Evolutionary conservation across 2,329 filamentous ascomycete genomes (phyloP), one percentile per base, ranked within the genome.

Genomic region (Penicillium sp.): DNA sequence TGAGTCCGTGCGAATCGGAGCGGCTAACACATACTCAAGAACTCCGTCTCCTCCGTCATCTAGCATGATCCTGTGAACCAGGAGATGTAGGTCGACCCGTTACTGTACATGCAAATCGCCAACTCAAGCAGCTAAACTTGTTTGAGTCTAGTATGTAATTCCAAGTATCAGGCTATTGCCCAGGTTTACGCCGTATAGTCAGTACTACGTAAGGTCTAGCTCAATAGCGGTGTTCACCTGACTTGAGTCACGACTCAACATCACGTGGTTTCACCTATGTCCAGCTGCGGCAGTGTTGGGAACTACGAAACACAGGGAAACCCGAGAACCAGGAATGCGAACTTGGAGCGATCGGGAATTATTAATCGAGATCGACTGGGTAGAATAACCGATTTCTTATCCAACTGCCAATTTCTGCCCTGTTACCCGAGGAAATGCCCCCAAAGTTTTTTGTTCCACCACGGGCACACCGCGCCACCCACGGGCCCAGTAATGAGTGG

Each of bases 1-100:
- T 59, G 48, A 35, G 55, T 58, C 58, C 56, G 56, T 60, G 58
- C 56, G 49, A 33, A n/a, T 14, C n/a, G 21, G 48, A 44, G 49
- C 49, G 49, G 49, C 37, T 52, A 52, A 33, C 45, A 44, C 37
- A 50, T 41, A 16, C 39, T 16, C 37, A 43, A 29, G 48, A 43
- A 43, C 26, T 51, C 35, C 35, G 35, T 39, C 19, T 35, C 26
- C 26, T 47, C n/a, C 45, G 45, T 48, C 46, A 48, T 37, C 19
- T 26, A 14, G 46, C 45, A 31, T 47, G 19, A 19, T 16, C 45
- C 45, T 46, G 22, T 44, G 21, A 44, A 46, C 43, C 43, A 46
- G 24, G 43, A 46, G 26, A 29, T 31, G 26, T 19, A 46, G 7
- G 29, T 24, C n/a, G 47, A 19, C 29, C 29, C 39, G 4, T 22